A percentile compares a stretch with the other conserved stretches of the same genome.
Conservation (phyloP, 768 basidiomycete species). For the Grammothele lineata region DNA sequence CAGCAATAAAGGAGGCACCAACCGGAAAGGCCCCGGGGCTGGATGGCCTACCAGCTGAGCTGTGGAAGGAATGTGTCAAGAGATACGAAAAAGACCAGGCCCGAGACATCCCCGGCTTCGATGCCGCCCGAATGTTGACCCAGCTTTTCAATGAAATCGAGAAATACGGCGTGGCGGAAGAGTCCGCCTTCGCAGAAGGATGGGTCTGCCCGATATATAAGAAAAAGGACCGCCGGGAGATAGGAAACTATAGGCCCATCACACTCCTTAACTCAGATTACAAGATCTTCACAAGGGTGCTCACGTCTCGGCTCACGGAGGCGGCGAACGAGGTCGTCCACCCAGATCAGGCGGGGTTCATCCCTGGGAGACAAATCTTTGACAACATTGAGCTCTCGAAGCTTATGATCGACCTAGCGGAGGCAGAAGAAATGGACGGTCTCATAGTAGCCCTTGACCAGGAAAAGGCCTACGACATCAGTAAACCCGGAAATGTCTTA, state of each 20-base stretch:
- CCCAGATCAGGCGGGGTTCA: slow-evolving; percentile 35
- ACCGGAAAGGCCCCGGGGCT: no score
- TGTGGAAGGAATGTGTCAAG: no score
- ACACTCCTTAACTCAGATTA: slow-evolving; percentile 29
- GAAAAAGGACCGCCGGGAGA: slow-evolving; percentile 24
- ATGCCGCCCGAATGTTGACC: no score
- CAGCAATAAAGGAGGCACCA: no score
- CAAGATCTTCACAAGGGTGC: slow-evolving; percentile 26
- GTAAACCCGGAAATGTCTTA: no score
- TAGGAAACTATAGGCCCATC: slow-evolving; percentile 16
- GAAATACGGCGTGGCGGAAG: no score
- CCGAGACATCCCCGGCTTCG: no score
- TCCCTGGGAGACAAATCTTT: slow-evolving; percentile 27
- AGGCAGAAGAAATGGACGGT: slow-evolving; percentile 7
- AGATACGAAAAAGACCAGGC: no score
- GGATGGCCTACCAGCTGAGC: no score
- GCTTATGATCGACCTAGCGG: slow-evolving; percentile 8
- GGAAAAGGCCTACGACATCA: slow-evolving; percentile 19
- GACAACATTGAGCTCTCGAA: slow-evolving; percentile 30
- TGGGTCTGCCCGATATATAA: slow-evolving; percentile 38
- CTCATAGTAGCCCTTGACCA: slow-evolving; percentile 13
- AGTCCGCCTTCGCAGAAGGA: slow-evolving; percentile 28
- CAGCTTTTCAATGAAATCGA: no score
- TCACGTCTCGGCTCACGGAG: slow-evolving; percentile 16
- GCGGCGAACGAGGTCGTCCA: slow-evolving; percentile 24